Percentiles rank a stretch among this genome's conserved stretches.
These are phyloP conservation scores for Rhodamnia argentea DNA, from an alignment of 345 rosid species.

Conservation along the genomic window DNA sequence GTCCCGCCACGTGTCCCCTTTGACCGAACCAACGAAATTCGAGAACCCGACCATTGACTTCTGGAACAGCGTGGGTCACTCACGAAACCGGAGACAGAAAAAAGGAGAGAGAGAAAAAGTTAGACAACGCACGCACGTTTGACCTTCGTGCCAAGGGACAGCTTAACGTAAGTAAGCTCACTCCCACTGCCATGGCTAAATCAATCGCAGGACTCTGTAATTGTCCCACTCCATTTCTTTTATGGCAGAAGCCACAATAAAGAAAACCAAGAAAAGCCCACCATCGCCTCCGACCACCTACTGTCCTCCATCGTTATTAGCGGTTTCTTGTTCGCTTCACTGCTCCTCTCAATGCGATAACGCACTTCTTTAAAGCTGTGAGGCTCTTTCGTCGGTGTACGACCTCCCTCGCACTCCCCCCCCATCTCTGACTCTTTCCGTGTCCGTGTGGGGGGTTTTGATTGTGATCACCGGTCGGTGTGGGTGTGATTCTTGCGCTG, in stretches of 20 bases:
- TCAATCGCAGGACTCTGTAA: not conserved
- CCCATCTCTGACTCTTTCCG: not conserved
- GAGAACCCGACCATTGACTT: not conserved
- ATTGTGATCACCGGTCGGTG: conserved; percentile 2
- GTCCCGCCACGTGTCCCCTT: not conserved
- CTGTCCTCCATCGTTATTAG: not conserved
- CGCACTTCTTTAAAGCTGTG: not conserved
- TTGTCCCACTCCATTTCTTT: not conserved
- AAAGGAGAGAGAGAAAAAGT: not conserved
- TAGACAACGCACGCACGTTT: not conserved
- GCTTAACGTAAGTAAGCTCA: not conserved
- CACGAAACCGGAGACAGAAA: not conserved
- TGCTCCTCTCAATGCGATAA: not conserved
- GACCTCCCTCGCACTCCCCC: not conserved
- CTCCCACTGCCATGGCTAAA: not conserved
- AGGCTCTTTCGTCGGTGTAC: not conserved
- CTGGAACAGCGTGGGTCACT: not conserved
- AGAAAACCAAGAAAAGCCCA: not conserved
- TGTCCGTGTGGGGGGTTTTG: not conserved
- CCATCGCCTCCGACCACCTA: not conserved
- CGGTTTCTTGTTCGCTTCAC: not conserved
- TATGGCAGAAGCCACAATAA: not conserved
- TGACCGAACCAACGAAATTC: not conserved
- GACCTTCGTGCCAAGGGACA: not conserved
- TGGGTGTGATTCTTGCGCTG: conserved; percentile 2